Percentiles rank a stretch among this genome's conserved stretches.
Evolutionary conservation across 2,329 filamentous ascomycete genomes (phyloP).

Genomic region (Didymella glomerata): DNA sequence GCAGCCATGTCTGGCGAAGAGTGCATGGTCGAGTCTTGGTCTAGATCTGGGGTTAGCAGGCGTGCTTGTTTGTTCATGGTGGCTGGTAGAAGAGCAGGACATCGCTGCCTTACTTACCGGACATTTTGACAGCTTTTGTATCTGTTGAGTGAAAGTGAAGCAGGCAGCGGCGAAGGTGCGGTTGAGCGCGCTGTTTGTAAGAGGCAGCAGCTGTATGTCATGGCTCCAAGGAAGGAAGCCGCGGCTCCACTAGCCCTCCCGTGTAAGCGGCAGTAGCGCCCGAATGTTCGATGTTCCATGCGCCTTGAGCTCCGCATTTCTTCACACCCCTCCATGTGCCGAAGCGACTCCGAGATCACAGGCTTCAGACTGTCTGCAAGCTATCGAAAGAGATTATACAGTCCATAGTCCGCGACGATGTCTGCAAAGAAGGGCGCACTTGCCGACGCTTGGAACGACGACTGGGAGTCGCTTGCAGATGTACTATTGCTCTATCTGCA

Average conservation of each 20-base stretch:
- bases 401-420: conserved; percentile 27
- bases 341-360: not conserved
- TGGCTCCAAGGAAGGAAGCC: conserved; percentile 20
- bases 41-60: conserved; percentile 42
- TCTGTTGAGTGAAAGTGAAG: not conserved
- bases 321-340: conserved; percentile 20
- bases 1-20: conserved; percentile 50
- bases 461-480: conserved; percentile 86
- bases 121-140: conserved; percentile 5
- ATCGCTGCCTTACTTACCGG: conserved; percentile 1
- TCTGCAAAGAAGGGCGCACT: conserved; percentile 56
- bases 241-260: conserved; percentile 22
- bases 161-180: conserved; percentile 8
- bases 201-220: conserved; percentile 16
- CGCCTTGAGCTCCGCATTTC: conserved; percentile 20
- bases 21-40: conserved; percentile 66
- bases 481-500: conserved; percentile 51
- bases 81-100: not conserved
- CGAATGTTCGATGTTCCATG: conserved; percentile 21
- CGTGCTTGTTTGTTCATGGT: conserved; percentile 26
- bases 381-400: not conserved
- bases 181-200: not conserved
- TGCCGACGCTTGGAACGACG: conserved; percentile 80
- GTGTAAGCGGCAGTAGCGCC: conserved; percentile 22
- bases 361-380: not conserved